A percentile compares a stretch with the other conserved stretches of the same genome.
phyloP scores from a whole-genome alignment of 257 asterid species.

The Nicotiana otophora region DNA sequence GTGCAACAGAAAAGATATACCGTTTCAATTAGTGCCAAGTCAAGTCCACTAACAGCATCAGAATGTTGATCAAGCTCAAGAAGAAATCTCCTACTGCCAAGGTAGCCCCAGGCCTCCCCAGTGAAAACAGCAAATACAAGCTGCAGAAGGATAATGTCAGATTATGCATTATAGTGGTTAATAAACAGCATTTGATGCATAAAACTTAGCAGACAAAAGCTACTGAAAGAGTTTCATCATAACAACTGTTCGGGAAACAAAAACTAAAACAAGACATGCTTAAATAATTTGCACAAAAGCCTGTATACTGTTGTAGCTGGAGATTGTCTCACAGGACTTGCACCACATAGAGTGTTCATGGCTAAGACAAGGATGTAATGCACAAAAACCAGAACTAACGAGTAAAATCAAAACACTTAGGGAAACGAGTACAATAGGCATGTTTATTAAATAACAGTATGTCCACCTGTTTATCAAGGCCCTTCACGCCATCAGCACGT shows the following conservation, averaged over 20 bases:
- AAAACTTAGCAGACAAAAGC: not conserved
- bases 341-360: not conserved
- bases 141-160: conserved; percentile 36
- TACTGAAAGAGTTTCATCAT: not conserved
- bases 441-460: not conserved
- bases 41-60: conserved; percentile 64
- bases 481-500: conserved; percentile 46
- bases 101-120: conserved; percentile 98
- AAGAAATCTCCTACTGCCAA: conserved; percentile 91
- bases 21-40: conserved; percentile 63
- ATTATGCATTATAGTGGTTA: conserved; percentile 9
- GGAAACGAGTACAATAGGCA: not conserved
- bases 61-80: conserved; percentile 72
- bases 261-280: not conserved
- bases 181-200: conserved; percentile 1
- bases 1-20: conserved; percentile 33
- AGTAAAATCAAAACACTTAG: not conserved
- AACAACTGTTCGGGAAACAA: not conserved
- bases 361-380: not conserved
- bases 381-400: not conserved
- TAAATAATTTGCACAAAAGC: conserved; percentile 9
- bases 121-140: conserved; percentile 90
- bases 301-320: not conserved
- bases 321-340: not conserved
- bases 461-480: conserved; percentile 76